Evolutionary conservation across 768 basidiomycete genomes (phyloP).

Genomic region (Exidia glandulosa): DNA sequence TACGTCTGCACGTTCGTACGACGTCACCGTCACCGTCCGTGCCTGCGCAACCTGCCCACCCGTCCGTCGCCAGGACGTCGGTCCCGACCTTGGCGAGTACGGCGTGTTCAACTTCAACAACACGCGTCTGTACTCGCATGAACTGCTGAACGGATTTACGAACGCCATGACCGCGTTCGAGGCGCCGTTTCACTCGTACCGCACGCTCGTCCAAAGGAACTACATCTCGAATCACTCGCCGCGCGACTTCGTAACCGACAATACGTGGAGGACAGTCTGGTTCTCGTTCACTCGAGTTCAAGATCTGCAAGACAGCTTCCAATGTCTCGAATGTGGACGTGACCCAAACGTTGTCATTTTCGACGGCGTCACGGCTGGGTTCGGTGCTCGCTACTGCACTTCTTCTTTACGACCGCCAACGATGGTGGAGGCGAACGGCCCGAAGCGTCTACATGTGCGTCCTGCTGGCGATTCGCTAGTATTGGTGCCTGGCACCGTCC

Average conservation of each 20-base stretch:
- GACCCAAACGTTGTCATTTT: conserved; percentile 8
- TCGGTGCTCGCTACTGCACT: background rate
- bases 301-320: conserved; percentile 1
- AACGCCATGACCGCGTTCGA: conserved; percentile 8
- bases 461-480: too few relatives aligned
- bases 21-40: background rate
- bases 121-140: conserved; percentile 8
- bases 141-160: conserved; percentile 11
- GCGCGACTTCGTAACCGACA: conserved; percentile 4
- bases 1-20: background rate
- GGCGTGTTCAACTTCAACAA: conserved; percentile 13
- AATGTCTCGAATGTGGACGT: conserved; percentile 7
- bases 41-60: background rate
- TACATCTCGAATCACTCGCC: conserved; percentile 2
- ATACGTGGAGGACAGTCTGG: conserved; percentile 10
- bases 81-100: conserved; percentile 6
- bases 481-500: too few relatives aligned
- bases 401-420: too few relatives aligned
- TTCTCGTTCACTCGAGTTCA: conserved; percentile 9
- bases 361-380: conserved; percentile 4
- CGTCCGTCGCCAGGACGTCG: background rate
- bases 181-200: conserved; percentile 10
- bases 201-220: background rate
- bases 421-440: too few relatives aligned
- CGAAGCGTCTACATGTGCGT: too few relatives aligned